Evolutionary conservation across 495 filamentous ascomycete species (phyloP), one percentile per base, ranked within the genome.

Genomic region (Podospora australis): DNA sequence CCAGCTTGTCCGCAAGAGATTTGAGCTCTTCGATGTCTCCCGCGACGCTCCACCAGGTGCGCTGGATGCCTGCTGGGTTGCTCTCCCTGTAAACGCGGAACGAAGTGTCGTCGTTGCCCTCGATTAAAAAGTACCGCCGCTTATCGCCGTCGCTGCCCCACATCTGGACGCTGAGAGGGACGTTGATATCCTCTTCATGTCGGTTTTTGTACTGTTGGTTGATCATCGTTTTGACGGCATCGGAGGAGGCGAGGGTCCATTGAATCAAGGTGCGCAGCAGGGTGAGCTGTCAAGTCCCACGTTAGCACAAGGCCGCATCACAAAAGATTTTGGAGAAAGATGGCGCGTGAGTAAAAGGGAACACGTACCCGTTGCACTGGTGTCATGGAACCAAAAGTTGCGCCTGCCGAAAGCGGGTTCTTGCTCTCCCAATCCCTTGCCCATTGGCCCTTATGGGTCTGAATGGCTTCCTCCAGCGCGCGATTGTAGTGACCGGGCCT

Each of bases 11-110:
- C 11, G 82, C 82, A 16, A 97, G 70, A 5, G 59, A 68, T 54
- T 80, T 82, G 39, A 96, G 74, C 58, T 97, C 92, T 13, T 95
- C 88, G 40, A 97, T 95, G 36, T 66, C 83, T 2, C 92, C 90
- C 4, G 94, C 92, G 20, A 96, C 78, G 65, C 80, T 96, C 79
- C 87, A 88, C 94, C 94, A 98, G 16, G 82, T 86, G 51, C 83
- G 78, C 46, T 84, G 78, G 51, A 87, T 82, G 30, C 84, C 71
- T 1, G 79, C 78, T 5, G 89, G 86, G 55, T 92, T 94, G 65
- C 87, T 91, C 67, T 98, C 92, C 30, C 94, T 75, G 63, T 97
- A 98, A n/a, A 98, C 77, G 34, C 92, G 77, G 62, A 97, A 97
- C 43, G 83, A 72, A 5, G 92, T 97, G 64, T 98, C 94, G 60